Evolutionary conservation across 768 basidiomycete genomes (phyloP), one percentile per base, ranked within the genome.

Genomic region (Amanita polypyramis): DNA sequence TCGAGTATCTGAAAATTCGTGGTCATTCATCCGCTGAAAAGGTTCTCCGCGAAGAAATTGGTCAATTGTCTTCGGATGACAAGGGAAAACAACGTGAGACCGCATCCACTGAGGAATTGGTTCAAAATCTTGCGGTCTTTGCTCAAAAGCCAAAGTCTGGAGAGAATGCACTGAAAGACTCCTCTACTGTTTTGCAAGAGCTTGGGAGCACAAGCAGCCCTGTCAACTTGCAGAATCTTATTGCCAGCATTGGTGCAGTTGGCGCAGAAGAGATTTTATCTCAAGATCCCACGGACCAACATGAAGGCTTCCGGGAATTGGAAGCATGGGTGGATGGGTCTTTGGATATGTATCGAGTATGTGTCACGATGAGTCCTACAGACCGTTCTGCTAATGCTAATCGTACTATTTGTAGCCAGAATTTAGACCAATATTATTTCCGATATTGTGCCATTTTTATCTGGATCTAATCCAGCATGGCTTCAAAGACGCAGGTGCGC

Each of bases 401-500:
- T 36, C 36, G 47, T 43, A 21, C 27, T 39, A 39, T 36, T 29
- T 45, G 15, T 61, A 98, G 87, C 90, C 91, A 47, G 94, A 99
- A 64, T 86, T 99, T 56, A 76, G 87, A 38, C 93, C 90, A 38
- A 85, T 99, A 30, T 67, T 96, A 12, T 96, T 93, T 60, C 96
- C 96, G 2, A 87, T 99, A 52, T 98, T 97, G 61, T 91, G 88
- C 43, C 92, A 99, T 65, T 97, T 97, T 61, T 97, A 95, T 63
- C 73, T 99, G 25, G 95, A 97, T 62, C 75, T 99, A 42, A 81
- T 98, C 40, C 84, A 92, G 56, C 80, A 83, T 43, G 92, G 90
- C 8, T 91, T 88, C 64, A 83, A 86, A 59, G 86, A 90, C 60
- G 86, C 93, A 54, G 94, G 94, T 85, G 60, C 53, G 82, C 66